Base-by-base conservation (phyloP, 345 rosid genomes). In the Hypericum perforatum region DNA sequence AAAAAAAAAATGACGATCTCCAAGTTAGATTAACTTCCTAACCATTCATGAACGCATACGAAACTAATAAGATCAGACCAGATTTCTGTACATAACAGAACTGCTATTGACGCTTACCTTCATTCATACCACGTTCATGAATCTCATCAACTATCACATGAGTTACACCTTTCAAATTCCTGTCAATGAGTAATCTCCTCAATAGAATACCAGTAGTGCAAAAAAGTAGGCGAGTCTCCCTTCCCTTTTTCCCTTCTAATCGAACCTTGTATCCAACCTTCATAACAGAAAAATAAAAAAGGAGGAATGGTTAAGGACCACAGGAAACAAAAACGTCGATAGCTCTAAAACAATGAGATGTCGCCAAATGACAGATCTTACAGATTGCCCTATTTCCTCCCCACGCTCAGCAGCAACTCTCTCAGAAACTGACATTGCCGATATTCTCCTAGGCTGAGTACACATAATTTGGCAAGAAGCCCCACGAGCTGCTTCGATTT, bases 91-190 rank as follows among this genome's bases (percentile, higher is more conserved):
- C 43, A 6, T 16, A 52, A 32, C 38, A 55, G 15, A 57, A 63
- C 11, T 45, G 54, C 59, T 43, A 38, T 62, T 60, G 53, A 58
- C 37, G 15, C 22, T 53, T 64, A 83, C 98, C 98, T 92, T 92
- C 97, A 76, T 92, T 92, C 98, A 92, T 92, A 62, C 98, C 98
- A 49, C 98, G 98, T 63, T 92, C 98, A 70, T 92, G 98, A 67
- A 92, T 92, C 76, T 92, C 98, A 73, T 92, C 98, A 52, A 92
- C 97, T 57, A 92, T 77, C 29, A 92, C 95, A 80, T 92, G 97
- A 70, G 86, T 92, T 61, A 92, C 91, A 60, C 98, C 98, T 70
- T 67, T 84, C 78, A 92, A 64, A 58, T 71, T 78, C 65, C 94
- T 78, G 62, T 92, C 98, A 43, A 88, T 63, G 67, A 92, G 98